These are phyloP conservation scores for Termitomyces sp. DNA, from an alignment of 768 basidiomycete species.

Conservation along the genomic window DNA sequence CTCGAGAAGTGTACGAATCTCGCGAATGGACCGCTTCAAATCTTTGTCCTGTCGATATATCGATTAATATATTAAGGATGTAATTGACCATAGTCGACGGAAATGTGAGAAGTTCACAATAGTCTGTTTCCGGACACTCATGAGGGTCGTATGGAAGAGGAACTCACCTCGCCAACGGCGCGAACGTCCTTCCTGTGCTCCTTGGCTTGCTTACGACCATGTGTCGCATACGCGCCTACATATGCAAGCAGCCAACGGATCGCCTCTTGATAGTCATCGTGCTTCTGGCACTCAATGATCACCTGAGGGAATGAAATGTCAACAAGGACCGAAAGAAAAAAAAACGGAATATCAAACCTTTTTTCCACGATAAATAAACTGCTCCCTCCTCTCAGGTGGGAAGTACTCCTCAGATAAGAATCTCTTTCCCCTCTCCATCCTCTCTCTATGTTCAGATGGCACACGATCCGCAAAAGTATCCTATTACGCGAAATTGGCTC, in stretches of 20 bases:
- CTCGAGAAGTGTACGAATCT: constrained; percentile 81
- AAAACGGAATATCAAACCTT: constrained; percentile 44
- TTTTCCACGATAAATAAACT: constrained; percentile 90
- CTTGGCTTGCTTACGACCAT: constrained; percentile 30
- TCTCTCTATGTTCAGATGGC: constrained; percentile 64
- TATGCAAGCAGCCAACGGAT: constrained; percentile 67
- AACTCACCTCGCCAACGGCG: constrained; percentile 21
- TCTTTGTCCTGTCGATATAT: constrained; percentile 36
- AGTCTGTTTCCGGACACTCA: too few species aligned
- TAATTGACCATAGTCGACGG: too few species aligned
- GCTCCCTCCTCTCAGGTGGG: constrained; percentile 85
- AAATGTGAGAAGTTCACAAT: too few species aligned
- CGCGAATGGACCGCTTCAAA: constrained; percentile 48
- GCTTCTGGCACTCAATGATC: constrained; percentile 88
- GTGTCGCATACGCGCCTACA: constrained; percentile 55
- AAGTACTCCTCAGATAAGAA: constrained; percentile 82
- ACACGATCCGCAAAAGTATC: constrained; percentile 42
- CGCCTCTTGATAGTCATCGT: constrained; percentile 82
- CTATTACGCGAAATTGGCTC: constrained; percentile 2
- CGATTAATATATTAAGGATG: neutral
- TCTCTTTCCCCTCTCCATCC: constrained; percentile 51
- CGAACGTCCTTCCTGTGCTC: constrained; percentile 16
- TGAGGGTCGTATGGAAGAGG: too few species aligned
- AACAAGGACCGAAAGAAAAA: neutral
- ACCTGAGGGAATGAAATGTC: constrained; percentile 33